phyloP scores from a whole-genome alignment of 495 filamentous ascomycete species.

The Annulohypoxylon maeteangense region DNA sequence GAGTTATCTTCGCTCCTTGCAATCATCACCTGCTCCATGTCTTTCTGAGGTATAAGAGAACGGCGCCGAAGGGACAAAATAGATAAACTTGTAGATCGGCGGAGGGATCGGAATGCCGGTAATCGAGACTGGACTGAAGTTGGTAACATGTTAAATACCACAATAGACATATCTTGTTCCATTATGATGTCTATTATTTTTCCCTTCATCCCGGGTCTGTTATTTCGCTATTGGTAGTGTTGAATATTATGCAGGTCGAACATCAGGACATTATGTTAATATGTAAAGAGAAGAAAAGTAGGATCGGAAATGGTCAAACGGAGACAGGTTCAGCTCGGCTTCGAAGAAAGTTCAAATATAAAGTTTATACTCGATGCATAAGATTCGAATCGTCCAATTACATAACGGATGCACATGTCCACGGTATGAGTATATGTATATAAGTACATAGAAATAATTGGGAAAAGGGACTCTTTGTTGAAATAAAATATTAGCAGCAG shows the following conservation, averaged over 20 bases:
- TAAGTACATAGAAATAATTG: neutral
- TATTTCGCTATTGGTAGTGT: neutral
- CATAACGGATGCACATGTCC: neutral
- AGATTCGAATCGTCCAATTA: conserved; percentile 4
- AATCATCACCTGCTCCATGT: conserved; percentile 24
- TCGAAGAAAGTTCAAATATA: conserved; percentile 18
- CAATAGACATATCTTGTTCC: conserved; percentile 43
- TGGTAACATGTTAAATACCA: conserved; percentile 46
- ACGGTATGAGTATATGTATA: neutral
- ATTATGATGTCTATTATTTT: conserved; percentile 32
- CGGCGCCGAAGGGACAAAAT: conserved; percentile 32
- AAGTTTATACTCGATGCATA: neutral
- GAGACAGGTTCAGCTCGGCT: conserved; percentile 4
- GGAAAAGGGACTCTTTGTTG: neutral
- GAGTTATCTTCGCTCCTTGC: conserved; percentile 22
- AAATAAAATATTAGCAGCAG: conserved; percentile 13
- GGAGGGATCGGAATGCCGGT: conserved; percentile 41
- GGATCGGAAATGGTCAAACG: neutral
- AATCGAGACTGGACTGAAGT: conserved; percentile 46
- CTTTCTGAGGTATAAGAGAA: conserved; percentile 9
- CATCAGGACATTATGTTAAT: neutral
- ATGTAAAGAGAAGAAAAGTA: neutral
- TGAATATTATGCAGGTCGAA: conserved; percentile 13
- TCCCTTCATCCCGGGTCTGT: neutral
- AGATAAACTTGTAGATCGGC: conserved; percentile 38